Conservation (phyloP, 1,139 yeast species). For the Candida neerlandica region DNA sequence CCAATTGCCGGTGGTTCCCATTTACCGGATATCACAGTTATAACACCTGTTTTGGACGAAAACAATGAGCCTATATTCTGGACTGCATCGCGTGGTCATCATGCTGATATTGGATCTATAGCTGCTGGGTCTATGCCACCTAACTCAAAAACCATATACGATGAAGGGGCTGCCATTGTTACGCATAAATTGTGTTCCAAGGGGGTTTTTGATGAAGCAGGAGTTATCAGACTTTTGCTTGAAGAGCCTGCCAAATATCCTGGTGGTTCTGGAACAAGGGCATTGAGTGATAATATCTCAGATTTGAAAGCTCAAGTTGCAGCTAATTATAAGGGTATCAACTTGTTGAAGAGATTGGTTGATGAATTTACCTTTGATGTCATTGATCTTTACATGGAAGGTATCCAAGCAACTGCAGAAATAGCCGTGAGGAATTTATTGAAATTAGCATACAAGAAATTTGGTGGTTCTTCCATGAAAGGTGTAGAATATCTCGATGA, state of each 20-base stretch:
- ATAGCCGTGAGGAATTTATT: conserved; percentile 42
- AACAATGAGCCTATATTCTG: conserved; percentile 40
- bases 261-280: conserved; percentile 49
- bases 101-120: conserved; percentile 51
- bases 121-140: conserved; percentile 54
- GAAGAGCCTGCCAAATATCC: conserved; percentile 50
- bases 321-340: conserved; percentile 46
- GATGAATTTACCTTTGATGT: conserved; percentile 37
- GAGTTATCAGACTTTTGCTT: conserved; percentile 37
- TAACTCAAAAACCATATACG: conserved; percentile 44
- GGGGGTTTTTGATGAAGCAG: conserved; percentile 45
- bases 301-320: conserved; percentile 50
- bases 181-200: conserved; percentile 40
- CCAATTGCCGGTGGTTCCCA: conserved; percentile 84
- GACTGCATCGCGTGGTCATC: conserved; percentile 53
- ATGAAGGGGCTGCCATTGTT: conserved; percentile 49
- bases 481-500: conserved; percentile 48
- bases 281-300: conserved; percentile 43
- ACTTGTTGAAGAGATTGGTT: conserved; percentile 32
- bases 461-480: conserved; percentile 35
- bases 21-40: conserved; percentile 81
- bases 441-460: conserved; percentile 36
- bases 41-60: conserved; percentile 55
- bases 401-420: conserved; percentile 48
- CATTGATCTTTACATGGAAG: conserved; percentile 43